A percentile compares a stretch with the other conserved stretches of the same genome.
Evolutionary conservation across 345 rosid genomes (phyloP).

Genomic region (Citrus maxima): DNA sequence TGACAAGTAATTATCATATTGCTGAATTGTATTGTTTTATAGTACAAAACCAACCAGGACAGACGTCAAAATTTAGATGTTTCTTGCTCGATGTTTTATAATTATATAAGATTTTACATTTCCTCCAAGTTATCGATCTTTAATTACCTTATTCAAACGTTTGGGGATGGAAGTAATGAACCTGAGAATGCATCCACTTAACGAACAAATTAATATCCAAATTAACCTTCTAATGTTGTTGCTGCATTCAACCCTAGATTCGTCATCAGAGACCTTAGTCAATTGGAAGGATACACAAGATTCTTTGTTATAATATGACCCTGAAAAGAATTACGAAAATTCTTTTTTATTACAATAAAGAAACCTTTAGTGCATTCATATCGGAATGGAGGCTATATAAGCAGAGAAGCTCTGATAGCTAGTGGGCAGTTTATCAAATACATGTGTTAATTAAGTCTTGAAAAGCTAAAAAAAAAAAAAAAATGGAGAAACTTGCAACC

Average conservation of each 20-base stretch:
- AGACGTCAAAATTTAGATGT: not conserved
- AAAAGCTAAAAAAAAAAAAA: not conserved
- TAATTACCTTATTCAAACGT: too few relatives aligned
- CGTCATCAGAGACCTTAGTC: not conserved
- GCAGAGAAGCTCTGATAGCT: not conserved
- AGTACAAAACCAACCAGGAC: too few relatives aligned
- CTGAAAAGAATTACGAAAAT: not conserved
- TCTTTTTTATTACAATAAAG: not conserved
- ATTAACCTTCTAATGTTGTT: not conserved
- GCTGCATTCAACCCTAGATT: not conserved
- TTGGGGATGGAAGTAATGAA: not conserved
- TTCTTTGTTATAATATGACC: not conserved
- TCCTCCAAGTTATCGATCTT: not conserved
- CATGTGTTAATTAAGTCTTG: not conserved
- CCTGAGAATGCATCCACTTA: not conserved
- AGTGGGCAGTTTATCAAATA: not conserved
- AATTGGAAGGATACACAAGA: not conserved
- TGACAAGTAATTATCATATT: too few relatives aligned
- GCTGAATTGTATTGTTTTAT: too few relatives aligned
- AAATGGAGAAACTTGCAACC: conserved; percentile 25
- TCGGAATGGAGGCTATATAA: conserved; percentile 3
- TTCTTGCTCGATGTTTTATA: not conserved
- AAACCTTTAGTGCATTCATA: not conserved
- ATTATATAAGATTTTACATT: too few relatives aligned
- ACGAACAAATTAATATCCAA: not conserved